Evolutionary conservation across 441 rosid species (phyloP).

Genomic region (Dalechampia spathulata): DNA sequence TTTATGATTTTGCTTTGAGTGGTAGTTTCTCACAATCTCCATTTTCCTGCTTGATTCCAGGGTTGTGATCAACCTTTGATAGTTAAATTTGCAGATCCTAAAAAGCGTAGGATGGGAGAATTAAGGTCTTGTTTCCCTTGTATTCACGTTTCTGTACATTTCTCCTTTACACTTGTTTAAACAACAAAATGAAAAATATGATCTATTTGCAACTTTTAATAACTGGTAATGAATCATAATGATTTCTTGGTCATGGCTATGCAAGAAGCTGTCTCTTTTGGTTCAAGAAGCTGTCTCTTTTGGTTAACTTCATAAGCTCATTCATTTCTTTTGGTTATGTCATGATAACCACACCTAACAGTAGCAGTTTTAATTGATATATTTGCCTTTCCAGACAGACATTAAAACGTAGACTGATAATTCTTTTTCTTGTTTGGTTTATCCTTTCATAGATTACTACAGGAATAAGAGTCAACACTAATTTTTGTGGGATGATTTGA

Average conservation of each 20-base stretch:
- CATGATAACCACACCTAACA: no score
- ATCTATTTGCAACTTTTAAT: not conserved
- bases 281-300: not conserved
- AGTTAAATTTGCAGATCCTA: constrained; percentile 83
- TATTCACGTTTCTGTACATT: not conserved
- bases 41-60: constrained; percentile 30
- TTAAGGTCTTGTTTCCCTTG: constrained; percentile 38
- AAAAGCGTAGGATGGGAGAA: constrained; percentile 59
- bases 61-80: constrained; percentile 78
- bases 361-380: not conserved
- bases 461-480: not conserved
- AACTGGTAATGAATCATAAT: not conserved
- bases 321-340: not conserved
- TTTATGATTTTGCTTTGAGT: constrained; percentile 14
- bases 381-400: not conserved
- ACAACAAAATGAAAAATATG: not conserved
- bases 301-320: not conserved
- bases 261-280: not conserved
- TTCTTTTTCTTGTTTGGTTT: not conserved
- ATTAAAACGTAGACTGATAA: not conserved
- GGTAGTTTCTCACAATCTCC: constrained; percentile 13
- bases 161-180: not conserved
- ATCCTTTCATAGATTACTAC: not conserved
- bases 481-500: constrained; percentile 2
- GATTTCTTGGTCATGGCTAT: not conserved